These are phyloP conservation scores for Trametes cinnabarina DNA, from an alignment of 768 basidiomycete species.

Conservation along the genomic window DNA sequence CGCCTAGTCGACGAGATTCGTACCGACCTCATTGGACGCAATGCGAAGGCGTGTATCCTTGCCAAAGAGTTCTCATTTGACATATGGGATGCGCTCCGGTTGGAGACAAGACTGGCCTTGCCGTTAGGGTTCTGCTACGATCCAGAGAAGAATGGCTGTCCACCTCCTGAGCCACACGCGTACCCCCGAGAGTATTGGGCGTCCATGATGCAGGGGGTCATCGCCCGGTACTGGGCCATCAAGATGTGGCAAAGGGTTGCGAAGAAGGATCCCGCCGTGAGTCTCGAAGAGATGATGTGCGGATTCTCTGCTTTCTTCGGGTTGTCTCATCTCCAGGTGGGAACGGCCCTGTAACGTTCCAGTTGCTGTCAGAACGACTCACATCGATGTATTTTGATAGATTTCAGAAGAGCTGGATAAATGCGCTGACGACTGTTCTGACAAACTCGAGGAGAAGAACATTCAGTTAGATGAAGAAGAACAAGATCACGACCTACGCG, in stretches of 20 bases:
- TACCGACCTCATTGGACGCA: slow-evolving; percentile 35
- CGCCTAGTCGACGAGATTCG: slow-evolving; percentile 43
- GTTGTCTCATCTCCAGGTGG: slow-evolving; percentile 41
- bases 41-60: slow-evolving; percentile 39
- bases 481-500: slow-evolving; percentile 33
- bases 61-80: slow-evolving; percentile 46
- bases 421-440: slow-evolving; percentile 41
- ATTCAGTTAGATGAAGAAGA: slow-evolving; percentile 31
- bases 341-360: neutral
- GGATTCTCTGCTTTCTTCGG: slow-evolving; percentile 57
- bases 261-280: too few species aligned
- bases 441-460: slow-evolving; percentile 33
- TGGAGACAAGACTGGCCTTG: slow-evolving; percentile 37
- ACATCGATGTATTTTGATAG: slow-evolving; percentile 27
- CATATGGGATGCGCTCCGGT: slow-evolving; percentile 52
- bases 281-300: too few species aligned
- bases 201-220: slow-evolving; percentile 37
- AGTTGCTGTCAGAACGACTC: neutral
- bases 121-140: too few species aligned
- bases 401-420: slow-evolving; percentile 39
- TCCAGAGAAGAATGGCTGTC: too few species aligned
- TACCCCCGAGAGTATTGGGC: slow-evolving; percentile 53
- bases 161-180: slow-evolving; percentile 29
- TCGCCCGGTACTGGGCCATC: slow-evolving; percentile 41
- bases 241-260: too few species aligned